phyloP scores from a whole-genome alignment of 805 yeast genomes.

The Isabelozyma heimii region DNA sequence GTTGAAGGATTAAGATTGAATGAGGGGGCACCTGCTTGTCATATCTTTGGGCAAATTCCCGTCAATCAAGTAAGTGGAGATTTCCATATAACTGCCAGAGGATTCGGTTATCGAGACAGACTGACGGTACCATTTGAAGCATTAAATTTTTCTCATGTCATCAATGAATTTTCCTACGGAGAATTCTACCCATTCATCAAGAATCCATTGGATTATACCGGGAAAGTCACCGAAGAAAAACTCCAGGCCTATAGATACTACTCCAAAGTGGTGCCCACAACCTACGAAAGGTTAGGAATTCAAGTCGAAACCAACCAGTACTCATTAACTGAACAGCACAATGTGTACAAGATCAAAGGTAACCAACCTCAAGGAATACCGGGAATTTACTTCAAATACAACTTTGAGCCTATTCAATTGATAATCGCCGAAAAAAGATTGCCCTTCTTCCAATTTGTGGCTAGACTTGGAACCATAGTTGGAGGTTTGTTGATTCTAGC shows the following conservation, averaged over 20 bases:
- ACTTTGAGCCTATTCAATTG: constrained; percentile 83
- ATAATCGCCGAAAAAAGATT: constrained; percentile 68
- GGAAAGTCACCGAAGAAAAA: constrained; percentile 49
- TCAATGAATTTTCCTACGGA: constrained; percentile 88
- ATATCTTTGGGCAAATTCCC: constrained; percentile 76
- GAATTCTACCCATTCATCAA: constrained; percentile 80
- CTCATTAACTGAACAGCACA: constrained; percentile 58
- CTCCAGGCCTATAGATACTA: constrained; percentile 60
- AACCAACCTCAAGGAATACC: constrained; percentile 45
- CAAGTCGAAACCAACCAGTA: constrained; percentile 82
- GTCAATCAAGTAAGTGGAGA: constrained; percentile 86
- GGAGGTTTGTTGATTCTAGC: constrained; percentile 79
- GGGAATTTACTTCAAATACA: constrained; percentile 80
- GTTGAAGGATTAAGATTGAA: constrained; percentile 38
- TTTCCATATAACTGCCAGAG: constrained; percentile 78
- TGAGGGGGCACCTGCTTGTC: constrained; percentile 76
- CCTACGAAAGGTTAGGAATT: constrained; percentile 67
- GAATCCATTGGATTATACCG: constrained; percentile 85
- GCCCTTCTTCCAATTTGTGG: constrained; percentile 73
- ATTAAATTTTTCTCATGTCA: constrained; percentile 78
- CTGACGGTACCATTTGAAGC: constrained; percentile 46
- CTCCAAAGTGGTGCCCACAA: constrained; percentile 81
- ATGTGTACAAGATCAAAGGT: constrained; percentile 9
- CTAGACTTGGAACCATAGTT: constrained; percentile 72
- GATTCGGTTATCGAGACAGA: constrained; percentile 57